Evolutionary conservation across 1,139 yeast species (phyloP).

Genomic region (Groenewaldozyma auringiensis): DNA sequence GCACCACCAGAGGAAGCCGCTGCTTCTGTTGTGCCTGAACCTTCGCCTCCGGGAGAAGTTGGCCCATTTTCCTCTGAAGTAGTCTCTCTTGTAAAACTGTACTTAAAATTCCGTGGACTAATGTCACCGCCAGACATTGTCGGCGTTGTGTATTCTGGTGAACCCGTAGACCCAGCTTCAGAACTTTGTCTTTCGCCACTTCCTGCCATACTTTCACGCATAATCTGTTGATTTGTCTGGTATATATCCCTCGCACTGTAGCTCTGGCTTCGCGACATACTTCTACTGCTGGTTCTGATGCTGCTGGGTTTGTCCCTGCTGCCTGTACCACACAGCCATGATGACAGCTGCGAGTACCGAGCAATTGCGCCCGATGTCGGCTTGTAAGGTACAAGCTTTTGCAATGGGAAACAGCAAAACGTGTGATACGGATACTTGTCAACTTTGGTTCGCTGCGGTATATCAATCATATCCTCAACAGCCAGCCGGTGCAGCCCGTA

Average conservation of each 20-base stretch:
- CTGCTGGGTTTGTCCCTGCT: background rate
- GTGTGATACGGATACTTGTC: slow-evolving; percentile 43
- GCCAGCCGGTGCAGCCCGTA: slow-evolving; percentile 43
- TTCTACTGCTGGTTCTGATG: background rate
- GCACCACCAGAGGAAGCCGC: background rate
- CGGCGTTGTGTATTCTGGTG: background rate
- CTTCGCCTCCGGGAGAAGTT: background rate
- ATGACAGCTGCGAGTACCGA: slow-evolving; percentile 1
- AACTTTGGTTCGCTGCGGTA: slow-evolving; percentile 49
- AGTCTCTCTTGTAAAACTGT: background rate
- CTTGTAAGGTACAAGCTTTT: slow-evolving; percentile 34
- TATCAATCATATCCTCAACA: slow-evolving; percentile 50
- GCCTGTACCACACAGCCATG: background rate
- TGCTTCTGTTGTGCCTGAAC: background rate
- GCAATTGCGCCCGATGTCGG: slow-evolving; percentile 9
- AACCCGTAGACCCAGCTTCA: background rate
- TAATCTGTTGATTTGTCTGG: background rate
- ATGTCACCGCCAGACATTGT: no score
- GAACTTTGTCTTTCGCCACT: background rate
- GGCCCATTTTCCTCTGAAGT: background rate
- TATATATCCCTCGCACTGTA: background rate
- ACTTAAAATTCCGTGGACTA: background rate
- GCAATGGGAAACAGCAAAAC: slow-evolving; percentile 45
- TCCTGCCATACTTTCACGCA: background rate
- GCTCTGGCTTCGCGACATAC: no score